Evolutionary conservation across 306 rosid species (phyloP).

Genomic region (Acacia confusa): DNA sequence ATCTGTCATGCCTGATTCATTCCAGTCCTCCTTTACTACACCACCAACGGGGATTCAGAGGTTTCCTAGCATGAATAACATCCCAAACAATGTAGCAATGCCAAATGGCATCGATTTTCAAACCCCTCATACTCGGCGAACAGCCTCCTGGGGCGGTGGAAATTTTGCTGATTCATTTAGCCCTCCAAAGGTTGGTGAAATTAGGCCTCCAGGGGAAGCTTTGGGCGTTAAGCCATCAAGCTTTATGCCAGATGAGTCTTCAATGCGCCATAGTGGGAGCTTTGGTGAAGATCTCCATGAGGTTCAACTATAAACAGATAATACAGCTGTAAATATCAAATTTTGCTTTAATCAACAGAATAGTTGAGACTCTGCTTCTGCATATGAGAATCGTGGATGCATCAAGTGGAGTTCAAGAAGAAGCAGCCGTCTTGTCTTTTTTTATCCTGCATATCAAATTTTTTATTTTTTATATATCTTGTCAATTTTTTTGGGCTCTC

Average conservation of each 20-base stretch:
- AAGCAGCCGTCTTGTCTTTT: not conserved
- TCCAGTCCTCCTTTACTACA: conserved; percentile 38
- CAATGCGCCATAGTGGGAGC: conserved; percentile 46
- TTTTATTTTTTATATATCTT: not conserved
- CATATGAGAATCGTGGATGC: conserved; percentile 30
- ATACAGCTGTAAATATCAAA: conserved; percentile 73
- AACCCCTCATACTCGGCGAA: conserved; percentile 60
- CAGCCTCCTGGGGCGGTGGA: conserved; percentile 87
- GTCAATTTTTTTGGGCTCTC: not conserved
- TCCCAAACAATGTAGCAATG: conserved; percentile 37
- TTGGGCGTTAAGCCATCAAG: conserved; percentile 51
- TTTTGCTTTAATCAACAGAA: conserved; percentile 63
- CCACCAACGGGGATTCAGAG: conserved; percentile 44
- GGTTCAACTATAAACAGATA: conserved; percentile 71
- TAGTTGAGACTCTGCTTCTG: conserved; percentile 48
- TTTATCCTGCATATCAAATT: not conserved
- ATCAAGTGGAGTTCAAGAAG: conserved; percentile 40
- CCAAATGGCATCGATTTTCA: conserved; percentile 27
- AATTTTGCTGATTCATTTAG: conserved; percentile 43
- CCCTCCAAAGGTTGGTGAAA: conserved; percentile 42
- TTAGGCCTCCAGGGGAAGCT: conserved; percentile 55
- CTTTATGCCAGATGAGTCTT: conserved; percentile 51
- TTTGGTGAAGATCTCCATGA: conserved; percentile 77
- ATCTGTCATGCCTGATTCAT: conserved; percentile 42
- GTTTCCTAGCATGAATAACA: conserved; percentile 66